Percentiles rank a stretch among this genome's conserved stretches.
phyloP scores from a whole-genome alignment of 1,284 basidiomycete species.

The Golubevia sp. region DNA sequence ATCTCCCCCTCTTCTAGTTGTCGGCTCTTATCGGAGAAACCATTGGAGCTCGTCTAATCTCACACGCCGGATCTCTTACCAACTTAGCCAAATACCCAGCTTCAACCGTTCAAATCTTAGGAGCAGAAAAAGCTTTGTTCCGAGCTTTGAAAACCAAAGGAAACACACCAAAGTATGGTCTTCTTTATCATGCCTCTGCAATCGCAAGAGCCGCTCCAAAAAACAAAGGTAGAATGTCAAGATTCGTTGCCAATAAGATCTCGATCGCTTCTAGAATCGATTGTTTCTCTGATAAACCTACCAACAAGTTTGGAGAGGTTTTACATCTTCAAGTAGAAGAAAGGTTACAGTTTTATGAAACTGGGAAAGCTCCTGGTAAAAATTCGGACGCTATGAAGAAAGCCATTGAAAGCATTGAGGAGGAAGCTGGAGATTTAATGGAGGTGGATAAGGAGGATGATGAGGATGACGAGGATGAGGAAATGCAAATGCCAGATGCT shows the following conservation, averaged over 20 bases:
- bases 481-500: conserved; percentile 64
- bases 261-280: conserved; percentile 97
- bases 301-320: conserved; percentile 85
- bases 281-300: conserved; percentile 79
- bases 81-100: conserved; percentile 98
- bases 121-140: conserved; percentile 98
- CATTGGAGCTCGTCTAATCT: conserved; percentile 92
- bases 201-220: conserved; percentile 93
- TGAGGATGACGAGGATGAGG: conserved; percentile 67
- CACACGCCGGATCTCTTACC: conserved; percentile 94
- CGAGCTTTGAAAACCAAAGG: conserved; percentile 97
- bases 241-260: conserved; percentile 98
- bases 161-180: conserved; percentile 86
- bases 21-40: conserved; percentile 93
- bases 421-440: conserved; percentile 73
- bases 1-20: conserved; percentile 13
- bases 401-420: conserved; percentile 77
- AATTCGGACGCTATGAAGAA: conserved; percentile 86
- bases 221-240: conserved; percentile 96
- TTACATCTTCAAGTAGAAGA: conserved; percentile 93
- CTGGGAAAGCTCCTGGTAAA: conserved; percentile 78
- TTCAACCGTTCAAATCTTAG: conserved; percentile 95
- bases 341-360: conserved; percentile 91
- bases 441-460: conserved; percentile 71
- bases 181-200: conserved; percentile 68